phyloP scores from a whole-genome alignment of 176 grass and related monocot species.

The Miscanthus lutarioriparius region DNA sequence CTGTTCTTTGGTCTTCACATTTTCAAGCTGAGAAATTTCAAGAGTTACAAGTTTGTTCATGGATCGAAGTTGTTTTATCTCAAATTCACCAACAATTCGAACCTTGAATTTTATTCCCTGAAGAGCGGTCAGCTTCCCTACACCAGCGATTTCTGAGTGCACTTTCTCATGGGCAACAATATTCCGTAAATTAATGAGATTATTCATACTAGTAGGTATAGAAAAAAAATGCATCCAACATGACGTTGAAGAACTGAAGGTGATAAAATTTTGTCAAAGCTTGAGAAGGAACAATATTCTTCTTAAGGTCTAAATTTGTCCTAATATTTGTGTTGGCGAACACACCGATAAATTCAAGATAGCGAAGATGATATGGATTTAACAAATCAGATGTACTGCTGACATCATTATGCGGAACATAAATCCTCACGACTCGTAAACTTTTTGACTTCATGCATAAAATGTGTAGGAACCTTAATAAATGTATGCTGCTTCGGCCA shows the following conservation, averaged over 20 bases:
- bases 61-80: too few relatives aligned
- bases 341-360: background rate
- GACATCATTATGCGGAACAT: background rate
- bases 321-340: background rate
- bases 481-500: background rate
- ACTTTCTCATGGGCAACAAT: background rate
- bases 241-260: background rate
- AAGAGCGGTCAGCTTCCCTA: background rate
- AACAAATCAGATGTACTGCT: background rate
- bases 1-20: background rate
- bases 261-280: background rate
- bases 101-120: background rate
- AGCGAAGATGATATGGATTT: background rate
- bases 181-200: background rate
- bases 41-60: too few relatives aligned
- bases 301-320: background rate
- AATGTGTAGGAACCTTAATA: background rate
- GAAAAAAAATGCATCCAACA: background rate
- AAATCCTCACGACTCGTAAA: background rate
- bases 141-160: background rate
- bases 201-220: background rate
- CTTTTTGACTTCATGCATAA: background rate
- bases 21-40: background rate
- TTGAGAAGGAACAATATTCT: background rate
- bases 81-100: too few relatives aligned